Evolutionary conservation across 129 eudicot genomes (phyloP).

Genomic region (Artemisia annua): DNA sequence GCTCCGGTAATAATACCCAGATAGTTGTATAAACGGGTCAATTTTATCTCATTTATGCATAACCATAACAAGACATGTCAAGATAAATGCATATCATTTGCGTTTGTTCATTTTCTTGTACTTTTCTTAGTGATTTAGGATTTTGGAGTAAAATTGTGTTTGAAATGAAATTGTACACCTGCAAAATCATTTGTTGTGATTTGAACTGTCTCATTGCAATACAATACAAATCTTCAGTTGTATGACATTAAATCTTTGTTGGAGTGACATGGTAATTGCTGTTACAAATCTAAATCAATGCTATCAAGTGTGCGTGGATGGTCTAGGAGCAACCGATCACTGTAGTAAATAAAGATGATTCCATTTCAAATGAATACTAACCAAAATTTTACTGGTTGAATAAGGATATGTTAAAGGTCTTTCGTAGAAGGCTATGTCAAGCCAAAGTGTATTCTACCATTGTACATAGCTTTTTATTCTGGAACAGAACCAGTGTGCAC

Average conservation of each 20-base stretch:
- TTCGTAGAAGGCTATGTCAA: too few relatives aligned
- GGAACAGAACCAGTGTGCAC: too few relatives aligned
- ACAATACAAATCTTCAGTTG: background rate
- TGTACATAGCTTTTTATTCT: too few relatives aligned
- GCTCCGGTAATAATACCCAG: background rate
- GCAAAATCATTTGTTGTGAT: background rate
- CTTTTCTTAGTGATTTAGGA: background rate
- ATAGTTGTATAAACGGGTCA: background rate
- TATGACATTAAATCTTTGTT: background rate
- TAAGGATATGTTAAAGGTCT: too few relatives aligned
- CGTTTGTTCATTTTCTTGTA: background rate
- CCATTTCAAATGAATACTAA: background rate
- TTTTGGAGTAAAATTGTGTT: background rate
- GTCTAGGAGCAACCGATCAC: background rate
- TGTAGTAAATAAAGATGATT: background rate
- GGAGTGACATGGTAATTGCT: background rate
- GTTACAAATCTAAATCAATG: background rate
- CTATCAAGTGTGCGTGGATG: background rate
- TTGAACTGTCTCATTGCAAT: background rate
- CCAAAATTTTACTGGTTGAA: background rate
- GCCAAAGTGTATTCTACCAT: too few relatives aligned
- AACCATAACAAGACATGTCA: background rate
- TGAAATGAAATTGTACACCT: background rate
- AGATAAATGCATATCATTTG: background rate
- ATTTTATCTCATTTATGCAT: background rate